phyloP scores from a whole-genome alignment of 2,329 filamentous ascomycete species.

The Ophiostoma quercus region DNA sequence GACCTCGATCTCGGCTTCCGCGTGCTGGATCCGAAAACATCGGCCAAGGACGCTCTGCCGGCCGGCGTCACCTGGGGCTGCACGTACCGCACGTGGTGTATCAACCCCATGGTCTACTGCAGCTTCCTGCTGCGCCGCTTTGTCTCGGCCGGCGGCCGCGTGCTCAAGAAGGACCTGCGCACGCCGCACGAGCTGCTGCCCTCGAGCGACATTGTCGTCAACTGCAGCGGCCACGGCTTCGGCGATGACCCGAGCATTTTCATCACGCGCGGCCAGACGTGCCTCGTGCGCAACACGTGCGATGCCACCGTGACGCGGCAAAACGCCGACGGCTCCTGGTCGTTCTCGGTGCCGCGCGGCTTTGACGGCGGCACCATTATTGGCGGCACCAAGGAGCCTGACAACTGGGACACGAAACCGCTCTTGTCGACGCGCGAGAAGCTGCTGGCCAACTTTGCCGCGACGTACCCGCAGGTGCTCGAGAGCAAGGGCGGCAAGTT shows the following conservation, averaged over 20 bases:
- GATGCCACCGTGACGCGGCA: slow-evolving; percentile 52
- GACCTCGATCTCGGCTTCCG: slow-evolving; percentile 39
- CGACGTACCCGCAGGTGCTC: slow-evolving; percentile 36
- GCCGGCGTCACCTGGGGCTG: slow-evolving; percentile 43
- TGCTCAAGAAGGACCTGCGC: slow-evolving; percentile 36
- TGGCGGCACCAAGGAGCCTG: slow-evolving; percentile 59
- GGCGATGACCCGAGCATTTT: slow-evolving; percentile 37
- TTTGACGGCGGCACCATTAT: slow-evolving; percentile 60
- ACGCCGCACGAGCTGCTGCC: slow-evolving; percentile 39
- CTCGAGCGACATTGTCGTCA: slow-evolving; percentile 38
- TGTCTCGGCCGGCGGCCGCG: slow-evolving; percentile 36
- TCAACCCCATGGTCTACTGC: slow-evolving; percentile 52
- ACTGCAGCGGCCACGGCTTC: slow-evolving; percentile 45
- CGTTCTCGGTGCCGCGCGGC: slow-evolving; percentile 57
- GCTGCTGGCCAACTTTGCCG: slow-evolving; percentile 41
- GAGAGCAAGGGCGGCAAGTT: slow-evolving; percentile 22
- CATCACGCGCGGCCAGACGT: slow-evolving; percentile 46
- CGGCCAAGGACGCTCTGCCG: slow-evolving; percentile 34
- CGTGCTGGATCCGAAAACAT: slow-evolving; percentile 29
- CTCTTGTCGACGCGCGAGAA: slow-evolving; percentile 42
- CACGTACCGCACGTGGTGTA: slow-evolving; percentile 51
- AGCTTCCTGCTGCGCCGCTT: slow-evolving; percentile 43
- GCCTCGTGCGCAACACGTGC: slow-evolving; percentile 39
- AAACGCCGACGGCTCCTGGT: slow-evolving; percentile 57
- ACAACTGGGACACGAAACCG: slow-evolving; percentile 50